Percentiles rank a stretch among this genome's conserved stretches.
Evolutionary conservation across 495 filamentous ascomycete genomes (phyloP).

Genomic region (Oidiodendron maius): DNA sequence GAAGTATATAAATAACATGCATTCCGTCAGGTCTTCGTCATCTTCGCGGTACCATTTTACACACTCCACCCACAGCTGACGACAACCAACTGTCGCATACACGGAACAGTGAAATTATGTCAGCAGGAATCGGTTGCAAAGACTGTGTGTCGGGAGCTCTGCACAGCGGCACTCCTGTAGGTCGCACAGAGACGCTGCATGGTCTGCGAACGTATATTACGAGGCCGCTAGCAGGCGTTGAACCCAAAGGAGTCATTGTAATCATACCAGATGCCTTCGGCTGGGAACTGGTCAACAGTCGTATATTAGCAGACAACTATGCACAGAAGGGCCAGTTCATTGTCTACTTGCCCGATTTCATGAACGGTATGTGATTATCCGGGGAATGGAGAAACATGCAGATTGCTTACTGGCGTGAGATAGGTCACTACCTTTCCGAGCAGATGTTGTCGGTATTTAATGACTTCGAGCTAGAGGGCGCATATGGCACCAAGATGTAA

Average conservation of each 20-base stretch:
- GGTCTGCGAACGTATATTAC: constrained; percentile 45
- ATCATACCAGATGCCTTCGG: constrained; percentile 54
- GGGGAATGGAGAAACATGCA: not conserved
- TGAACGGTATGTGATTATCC: constrained; percentile 52
- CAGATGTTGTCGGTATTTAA: not conserved
- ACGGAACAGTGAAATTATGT: too few species aligned
- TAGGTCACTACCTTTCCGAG: not conserved
- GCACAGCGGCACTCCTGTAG: constrained; percentile 13
- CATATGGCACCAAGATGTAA: too few species aligned
- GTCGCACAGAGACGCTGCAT: constrained; percentile 33
- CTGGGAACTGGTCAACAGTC: constrained; percentile 48
- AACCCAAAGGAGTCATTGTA: constrained; percentile 42
- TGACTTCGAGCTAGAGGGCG: too few species aligned
- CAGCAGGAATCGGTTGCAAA: too few species aligned
- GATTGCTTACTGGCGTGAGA: too few species aligned
- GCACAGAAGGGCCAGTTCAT: constrained; percentile 39
- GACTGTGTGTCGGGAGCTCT: constrained; percentile 17
- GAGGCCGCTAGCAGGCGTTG: constrained; percentile 21
- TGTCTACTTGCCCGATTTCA: constrained; percentile 56
- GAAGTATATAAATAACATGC: too few species aligned
- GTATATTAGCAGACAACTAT: constrained; percentile 47
- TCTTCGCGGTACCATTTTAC: too few species aligned
- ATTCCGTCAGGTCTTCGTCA: too few species aligned
- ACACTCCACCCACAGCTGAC: too few species aligned
- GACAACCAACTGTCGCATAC: too few species aligned